phyloP scores from a whole-genome alignment of 2,329 filamentous ascomycete species.

The Fusarium agapanthi region DNA sequence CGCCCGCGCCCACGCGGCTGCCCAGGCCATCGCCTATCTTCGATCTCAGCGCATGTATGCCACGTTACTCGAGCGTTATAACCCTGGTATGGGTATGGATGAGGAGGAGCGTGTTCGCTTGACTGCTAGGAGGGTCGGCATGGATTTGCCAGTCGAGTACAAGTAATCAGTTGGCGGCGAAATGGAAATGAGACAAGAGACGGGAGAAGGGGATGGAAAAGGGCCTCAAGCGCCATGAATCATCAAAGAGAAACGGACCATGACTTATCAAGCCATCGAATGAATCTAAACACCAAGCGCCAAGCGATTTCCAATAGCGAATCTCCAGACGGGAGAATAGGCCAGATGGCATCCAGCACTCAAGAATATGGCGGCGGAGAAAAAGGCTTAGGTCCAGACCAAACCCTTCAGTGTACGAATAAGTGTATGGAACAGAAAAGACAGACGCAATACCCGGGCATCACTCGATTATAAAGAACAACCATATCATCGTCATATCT shows the following conservation, averaged over 20 bases:
- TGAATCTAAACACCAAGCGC: not conserved
- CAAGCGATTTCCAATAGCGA: not conserved
- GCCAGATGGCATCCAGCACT: not conserved
- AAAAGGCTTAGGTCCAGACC: not conserved
- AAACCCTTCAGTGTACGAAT: slow-evolving; percentile 24
- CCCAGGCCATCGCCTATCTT: slow-evolving; percentile 83
- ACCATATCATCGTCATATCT: slow-evolving; percentile 29
- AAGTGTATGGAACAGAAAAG: slow-evolving; percentile 27
- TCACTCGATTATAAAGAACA: slow-evolving; percentile 1
- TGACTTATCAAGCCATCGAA: not conserved
- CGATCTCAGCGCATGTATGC: slow-evolving; percentile 86
- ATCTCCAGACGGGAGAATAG: not conserved
- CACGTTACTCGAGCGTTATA: slow-evolving; percentile 87
- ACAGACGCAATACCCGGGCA: slow-evolving; percentile 21
- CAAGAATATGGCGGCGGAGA: not conserved
- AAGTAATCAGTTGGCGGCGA: not conserved
- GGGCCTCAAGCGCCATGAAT: not conserved
- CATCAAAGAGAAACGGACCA: not conserved
- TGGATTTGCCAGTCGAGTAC: slow-evolving; percentile 81
- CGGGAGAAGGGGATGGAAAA: not conserved
- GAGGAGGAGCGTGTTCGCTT: slow-evolving; percentile 85
- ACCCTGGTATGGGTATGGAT: slow-evolving; percentile 89
- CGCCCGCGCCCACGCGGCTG: slow-evolving; percentile 55
- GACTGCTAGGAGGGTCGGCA: slow-evolving; percentile 86
- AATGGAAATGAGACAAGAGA: not conserved